These are phyloP conservation scores for Pleomassaria siparia DNA, from an alignment of 2,329 filamentous ascomycete genomes.

Conservation along the genomic window DNA sequence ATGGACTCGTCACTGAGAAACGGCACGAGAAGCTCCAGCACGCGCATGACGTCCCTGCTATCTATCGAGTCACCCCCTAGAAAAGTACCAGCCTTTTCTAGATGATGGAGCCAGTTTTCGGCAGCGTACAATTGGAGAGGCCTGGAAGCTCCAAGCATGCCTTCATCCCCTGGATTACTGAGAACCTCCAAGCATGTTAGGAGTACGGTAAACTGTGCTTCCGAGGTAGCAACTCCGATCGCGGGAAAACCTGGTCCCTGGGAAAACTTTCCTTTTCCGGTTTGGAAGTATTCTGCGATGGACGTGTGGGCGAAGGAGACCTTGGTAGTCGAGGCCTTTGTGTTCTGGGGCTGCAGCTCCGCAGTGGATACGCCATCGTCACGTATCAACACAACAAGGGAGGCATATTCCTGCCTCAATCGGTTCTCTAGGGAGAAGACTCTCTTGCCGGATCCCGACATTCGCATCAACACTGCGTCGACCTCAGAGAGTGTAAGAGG, in stretches of 20 bases:
- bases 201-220: neutral
- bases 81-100: neutral
- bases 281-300: constrained; percentile 6
- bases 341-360: constrained; percentile 1
- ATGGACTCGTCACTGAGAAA: neutral
- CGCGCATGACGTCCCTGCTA: neutral
- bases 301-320: constrained; percentile 1
- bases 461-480: neutral
- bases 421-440: constrained; percentile 1
- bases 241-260: neutral
- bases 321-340: neutral
- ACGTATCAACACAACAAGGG: neutral
- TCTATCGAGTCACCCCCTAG: neutral
- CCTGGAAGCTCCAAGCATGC: no score
- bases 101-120: constrained; percentile 3
- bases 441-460: neutral
- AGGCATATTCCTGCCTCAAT: neutral
- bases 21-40: neutral
- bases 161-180: neutral
- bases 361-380: constrained; percentile 5
- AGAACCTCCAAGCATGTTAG: constrained; percentile 2
- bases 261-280: neutral
- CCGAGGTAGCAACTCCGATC: neutral
- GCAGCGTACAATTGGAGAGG: neutral
- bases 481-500: constrained; percentile 3